Evolutionary conservation across 352 stramenopile genomes (phyloP).

Genomic region (Globisporangium viniferum): DNA sequence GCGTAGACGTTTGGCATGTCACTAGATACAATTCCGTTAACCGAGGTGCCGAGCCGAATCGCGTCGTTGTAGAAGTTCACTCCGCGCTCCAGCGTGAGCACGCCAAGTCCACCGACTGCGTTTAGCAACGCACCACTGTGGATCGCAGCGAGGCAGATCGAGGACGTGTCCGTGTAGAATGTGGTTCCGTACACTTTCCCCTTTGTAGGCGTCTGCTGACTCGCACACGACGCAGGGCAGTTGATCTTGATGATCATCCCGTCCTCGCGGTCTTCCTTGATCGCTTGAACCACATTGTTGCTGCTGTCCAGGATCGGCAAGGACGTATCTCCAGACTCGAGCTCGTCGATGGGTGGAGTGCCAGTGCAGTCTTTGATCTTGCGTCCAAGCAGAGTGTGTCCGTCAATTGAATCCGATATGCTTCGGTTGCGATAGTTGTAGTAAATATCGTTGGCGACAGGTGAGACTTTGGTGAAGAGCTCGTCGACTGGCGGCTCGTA

Average conservation of each 20-base stretch:
- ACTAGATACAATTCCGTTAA: slow-evolving; percentile 59
- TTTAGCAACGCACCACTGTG: slow-evolving; percentile 81
- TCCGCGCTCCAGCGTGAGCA: slow-evolving; percentile 64
- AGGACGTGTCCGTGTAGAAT: slow-evolving; percentile 87
- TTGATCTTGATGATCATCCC: slow-evolving; percentile 84
- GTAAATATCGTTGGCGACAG: slow-evolving; percentile 88
- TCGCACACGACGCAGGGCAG: slow-evolving; percentile 66
- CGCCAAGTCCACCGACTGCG: slow-evolving; percentile 50
- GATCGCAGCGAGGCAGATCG: slow-evolving; percentile 90
- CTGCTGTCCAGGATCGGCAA: slow-evolving; percentile 28
- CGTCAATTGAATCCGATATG: slow-evolving; percentile 36
- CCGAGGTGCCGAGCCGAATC: slow-evolving; percentile 30
- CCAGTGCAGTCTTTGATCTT: slow-evolving; percentile 91
- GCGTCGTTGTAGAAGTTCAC: slow-evolving; percentile 26
- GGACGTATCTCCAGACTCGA: slow-evolving; percentile 70
- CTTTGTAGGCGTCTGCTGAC: background rate
- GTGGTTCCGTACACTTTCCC: slow-evolving; percentile 55
- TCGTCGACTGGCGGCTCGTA: slow-evolving; percentile 93
- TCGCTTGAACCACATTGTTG: slow-evolving; percentile 19
- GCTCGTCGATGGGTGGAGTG: slow-evolving; percentile 75
- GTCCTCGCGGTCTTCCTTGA: slow-evolving; percentile 88
- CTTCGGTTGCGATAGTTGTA: slow-evolving; percentile 86
- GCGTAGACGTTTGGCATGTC: slow-evolving; percentile 32
- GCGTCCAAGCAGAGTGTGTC: slow-evolving; percentile 49
- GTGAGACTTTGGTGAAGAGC: slow-evolving; percentile 72